phyloP scores from a whole-genome alignment of 352 stramenopile species.

The Phytopythium litorale region DNA sequence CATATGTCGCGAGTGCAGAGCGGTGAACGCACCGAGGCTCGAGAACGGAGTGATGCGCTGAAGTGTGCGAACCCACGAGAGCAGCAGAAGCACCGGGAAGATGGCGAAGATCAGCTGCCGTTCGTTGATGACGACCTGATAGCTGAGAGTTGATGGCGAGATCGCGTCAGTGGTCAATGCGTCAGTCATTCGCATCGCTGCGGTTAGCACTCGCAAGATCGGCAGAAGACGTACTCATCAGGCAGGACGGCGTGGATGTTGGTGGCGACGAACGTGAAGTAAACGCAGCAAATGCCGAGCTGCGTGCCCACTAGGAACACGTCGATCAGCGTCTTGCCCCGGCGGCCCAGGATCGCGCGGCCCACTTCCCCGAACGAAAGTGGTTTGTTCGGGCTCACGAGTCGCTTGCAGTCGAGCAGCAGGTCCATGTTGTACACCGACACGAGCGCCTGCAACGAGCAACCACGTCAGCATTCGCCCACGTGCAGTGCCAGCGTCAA shows the following conservation, averaged over 20 bases:
- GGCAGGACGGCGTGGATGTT: conserved; percentile 78
- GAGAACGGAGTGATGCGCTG: conserved; percentile 77
- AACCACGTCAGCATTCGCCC: not conserved
- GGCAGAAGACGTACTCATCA: conserved; percentile 25
- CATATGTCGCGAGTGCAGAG: not conserved
- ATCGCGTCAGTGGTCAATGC: not conserved
- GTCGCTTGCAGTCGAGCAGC: conserved; percentile 60
- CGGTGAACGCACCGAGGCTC: conserved; percentile 36
- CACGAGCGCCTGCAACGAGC: conserved; percentile 39
- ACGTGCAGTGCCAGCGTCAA: not conserved
- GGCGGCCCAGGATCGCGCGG: conserved; percentile 46
- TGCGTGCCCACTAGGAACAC: conserved; percentile 78
- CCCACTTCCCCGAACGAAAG: conserved; percentile 80
- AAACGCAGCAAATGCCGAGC: conserved; percentile 79
- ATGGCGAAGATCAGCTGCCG: conserved; percentile 75
- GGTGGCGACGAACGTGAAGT: conserved; percentile 81
- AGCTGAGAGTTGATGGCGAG: conserved; percentile 14
- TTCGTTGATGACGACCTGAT: conserved; percentile 59
- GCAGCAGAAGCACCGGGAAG: conserved; percentile 59
- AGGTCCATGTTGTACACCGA: conserved; percentile 86
- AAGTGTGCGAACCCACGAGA: conserved; percentile 76
- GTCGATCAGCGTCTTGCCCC: conserved; percentile 69
- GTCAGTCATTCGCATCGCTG: not conserved
- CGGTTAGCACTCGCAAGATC: not conserved
- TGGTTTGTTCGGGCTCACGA: conserved; percentile 41